A percentile compares a stretch with the other conserved stretches of the same genome.
Conservation (phyloP, 1,284 basidiomycete species). For the Naganishia sp. region DNA sequence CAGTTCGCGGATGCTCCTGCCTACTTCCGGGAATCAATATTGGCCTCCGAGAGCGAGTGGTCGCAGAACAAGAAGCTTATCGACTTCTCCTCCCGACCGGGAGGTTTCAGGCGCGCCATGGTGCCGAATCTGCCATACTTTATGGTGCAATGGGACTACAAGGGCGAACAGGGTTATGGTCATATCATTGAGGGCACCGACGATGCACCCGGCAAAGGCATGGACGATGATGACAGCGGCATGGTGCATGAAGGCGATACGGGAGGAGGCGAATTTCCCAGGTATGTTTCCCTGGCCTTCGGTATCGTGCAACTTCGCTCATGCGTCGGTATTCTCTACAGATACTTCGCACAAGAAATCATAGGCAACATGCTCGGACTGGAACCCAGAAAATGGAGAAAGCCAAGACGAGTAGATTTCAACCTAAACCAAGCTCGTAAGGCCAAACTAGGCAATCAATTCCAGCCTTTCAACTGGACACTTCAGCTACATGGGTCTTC, state of each 20-base stretch:
- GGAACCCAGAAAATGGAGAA: slow-evolving; percentile 82
- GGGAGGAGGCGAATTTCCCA: slow-evolving; percentile 82
- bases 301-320: neutral
- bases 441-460: slow-evolving; percentile 53
- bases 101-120: slow-evolving; percentile 87
- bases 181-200: slow-evolving; percentile 91
- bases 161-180: slow-evolving; percentile 93
- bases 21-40: slow-evolving; percentile 94
- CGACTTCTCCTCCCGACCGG: slow-evolving; percentile 81
- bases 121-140: slow-evolving; percentile 97
- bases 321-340: slow-evolving; percentile 45
- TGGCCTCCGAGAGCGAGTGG: slow-evolving; percentile 91
- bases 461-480: slow-evolving; percentile 55
- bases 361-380: slow-evolving; percentile 87
- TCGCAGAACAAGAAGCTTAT: slow-evolving; percentile 96
- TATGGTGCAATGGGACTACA: slow-evolving; percentile 96
- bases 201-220: slow-evolving; percentile 60
- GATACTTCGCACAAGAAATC: slow-evolving; percentile 93
- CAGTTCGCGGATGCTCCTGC: slow-evolving; percentile 81
- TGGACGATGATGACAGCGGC: slow-evolving; percentile 65
- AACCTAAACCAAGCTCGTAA: slow-evolving; percentile 70
- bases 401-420: slow-evolving; percentile 72
- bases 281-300: slow-evolving; percentile 57
- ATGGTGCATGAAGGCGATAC: slow-evolving; percentile 78
- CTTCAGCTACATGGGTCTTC: slow-evolving; percentile 37